Base-by-base conservation (phyloP, 139 green algal species). In the Haematococcus lacustris region DNA sequence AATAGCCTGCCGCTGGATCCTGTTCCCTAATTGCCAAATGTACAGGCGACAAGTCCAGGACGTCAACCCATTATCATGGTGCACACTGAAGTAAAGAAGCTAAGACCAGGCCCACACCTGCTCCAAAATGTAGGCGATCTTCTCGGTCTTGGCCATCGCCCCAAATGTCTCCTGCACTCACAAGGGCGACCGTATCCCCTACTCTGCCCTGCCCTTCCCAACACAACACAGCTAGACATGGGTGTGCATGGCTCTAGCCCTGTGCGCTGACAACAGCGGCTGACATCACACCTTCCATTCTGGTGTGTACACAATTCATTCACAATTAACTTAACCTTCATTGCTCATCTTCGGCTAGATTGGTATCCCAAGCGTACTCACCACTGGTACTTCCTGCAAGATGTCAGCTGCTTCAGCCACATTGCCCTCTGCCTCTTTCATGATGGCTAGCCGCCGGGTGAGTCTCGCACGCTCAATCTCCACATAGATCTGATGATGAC, bases 401-500 rank as follows among this genome's bases (percentile, higher is more conserved):
- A 93, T 90, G 51, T 97, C 92, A 17, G 93, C 93, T 6, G 96
- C 96, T 72, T 97, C 94, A 25, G 80, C 73, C 13, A 98, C 81
- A 7, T 96, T 89, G n/a, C 94, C 95, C 68, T 96, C 89, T n/a
- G 78, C 81, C 77, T 99, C 96, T 63, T 91, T 89, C 39, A 98
- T 96, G 38, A 63, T 68, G 0, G 95, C 96, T 66, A 98, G 86
- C 68, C 81, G 84, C 51, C 87, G 84, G 3, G 90, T 96, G 47
- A 99, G 82, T 21, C 96, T 82, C 23, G 95, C 94, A 6, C 96
- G 84, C 87, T 99, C 95, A 73, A 99, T 97, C 86, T 99, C 96
- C 47, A 99, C 93, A 79, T 96, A 99, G 61, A 99, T 99, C 89
- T 96, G 88, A n/a, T n/a, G n/a, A n/a, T n/a, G n/a, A n/a, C n/a